Conservation (phyloP, 208 protist species). For the Leishmania gerbilli region DNA sequence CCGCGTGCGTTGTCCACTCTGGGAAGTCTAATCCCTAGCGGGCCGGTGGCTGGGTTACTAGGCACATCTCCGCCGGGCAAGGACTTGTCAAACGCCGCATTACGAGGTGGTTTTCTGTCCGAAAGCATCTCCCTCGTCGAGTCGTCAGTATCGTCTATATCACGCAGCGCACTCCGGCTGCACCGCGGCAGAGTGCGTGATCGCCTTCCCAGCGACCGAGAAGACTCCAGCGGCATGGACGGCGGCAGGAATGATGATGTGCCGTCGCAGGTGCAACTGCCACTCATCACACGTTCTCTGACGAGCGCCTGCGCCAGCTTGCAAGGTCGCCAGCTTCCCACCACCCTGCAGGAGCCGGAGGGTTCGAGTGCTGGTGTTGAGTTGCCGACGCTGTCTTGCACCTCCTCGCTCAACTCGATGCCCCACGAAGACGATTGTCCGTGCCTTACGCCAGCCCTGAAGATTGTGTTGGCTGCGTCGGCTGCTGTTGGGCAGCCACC, state of each 20-base stretch:
- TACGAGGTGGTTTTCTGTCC: background rate
- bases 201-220: background rate
- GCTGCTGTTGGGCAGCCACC: conserved; percentile 11
- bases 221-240: background rate
- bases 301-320: background rate
- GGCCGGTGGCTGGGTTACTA: background rate
- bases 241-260: background rate
- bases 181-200: background rate
- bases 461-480: background rate
- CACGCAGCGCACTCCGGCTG: conserved; percentile 1
- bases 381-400: background rate
- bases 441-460: background rate
- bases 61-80: background rate
- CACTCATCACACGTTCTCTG: background rate
- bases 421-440: conserved; percentile 14
- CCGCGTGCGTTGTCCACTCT: background rate
- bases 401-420: conserved; percentile 25
- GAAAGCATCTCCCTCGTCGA: background rate
- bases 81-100: background rate
- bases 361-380: background rate
- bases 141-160: background rate
- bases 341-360: background rate
- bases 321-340: background rate
- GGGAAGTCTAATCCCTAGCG: background rate
- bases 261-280: conserved; percentile 8